Base-by-base conservation (phyloP, 495 filamentous ascomycete genomes). In the Penicillium verhagenii region DNA sequence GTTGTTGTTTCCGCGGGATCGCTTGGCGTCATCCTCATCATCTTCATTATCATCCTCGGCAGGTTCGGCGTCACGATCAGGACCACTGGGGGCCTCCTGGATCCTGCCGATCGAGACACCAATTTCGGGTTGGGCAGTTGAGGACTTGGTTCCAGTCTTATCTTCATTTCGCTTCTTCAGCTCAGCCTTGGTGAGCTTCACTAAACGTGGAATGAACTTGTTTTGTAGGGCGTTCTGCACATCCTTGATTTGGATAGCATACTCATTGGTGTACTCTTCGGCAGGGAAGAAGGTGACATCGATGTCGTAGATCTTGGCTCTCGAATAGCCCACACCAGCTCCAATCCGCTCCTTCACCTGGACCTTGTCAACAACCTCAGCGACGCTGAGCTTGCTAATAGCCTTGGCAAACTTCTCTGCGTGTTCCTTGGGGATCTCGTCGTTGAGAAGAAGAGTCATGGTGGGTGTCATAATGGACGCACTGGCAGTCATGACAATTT, bases 401-500 rank as follows among this genome's bases (percentile, higher is more conserved):
- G 83, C 87, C 76, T 97, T 99, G 49, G 92, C 88, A 63, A 97
- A 96, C 35, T 72, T 82, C 71, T 93, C 86, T 18, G 82, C 84
- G 38, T 92, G 81, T 18, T 82, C 79, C 42, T 81, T 77, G 1
- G 86, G 77, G 14, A 96, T 68, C 53, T 93, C 90, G 31, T 83
- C 77, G 64, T 86, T 90, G 35, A 93, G 72, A 29, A 88, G 76
- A 20, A 99, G 74, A 2, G 90, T 94, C 94, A 99, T 99, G 3
- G 86, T 82, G 0, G 94, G 94, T 0, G 94, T 99, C 47, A 88
- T 86, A 57, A 97, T 96, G 28, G 83, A 79, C 47, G 83, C 79
- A 65, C 89, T 95, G 39, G 93, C 95, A 38, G 94, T 96, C 95
- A 99, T 97, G 47, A 97, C 84, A 68, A 99, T 97, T 84, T 99